A percentile compares a stretch with the other conserved stretches of the same genome.
Conservation (phyloP, 768 basidiomycete species). For the Mycena sanguinolenta region DNA sequence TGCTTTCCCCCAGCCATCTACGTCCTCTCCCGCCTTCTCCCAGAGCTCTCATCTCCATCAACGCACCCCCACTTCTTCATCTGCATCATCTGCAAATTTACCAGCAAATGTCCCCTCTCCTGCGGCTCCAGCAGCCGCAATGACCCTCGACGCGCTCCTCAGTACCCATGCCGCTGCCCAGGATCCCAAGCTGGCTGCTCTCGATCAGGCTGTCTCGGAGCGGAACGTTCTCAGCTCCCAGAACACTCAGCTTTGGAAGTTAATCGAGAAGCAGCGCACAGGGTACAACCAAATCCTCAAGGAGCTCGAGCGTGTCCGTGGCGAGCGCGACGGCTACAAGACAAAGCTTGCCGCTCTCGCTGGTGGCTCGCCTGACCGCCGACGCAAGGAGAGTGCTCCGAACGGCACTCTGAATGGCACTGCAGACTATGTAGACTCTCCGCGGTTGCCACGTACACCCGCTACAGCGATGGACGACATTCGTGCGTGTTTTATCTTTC, state of each 20-base stretch:
- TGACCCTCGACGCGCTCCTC: constrained; percentile 69
- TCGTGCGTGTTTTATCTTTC: constrained; percentile 23
- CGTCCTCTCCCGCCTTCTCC: constrained; percentile 47
- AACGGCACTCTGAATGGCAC: constrained; percentile 6
- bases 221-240: constrained; percentile 85
- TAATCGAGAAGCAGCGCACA: constrained; percentile 90
- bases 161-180: constrained; percentile 63
- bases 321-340: constrained; percentile 82
- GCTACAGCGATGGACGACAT: constrained; percentile 19
- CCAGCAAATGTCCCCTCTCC: constrained; percentile 37
- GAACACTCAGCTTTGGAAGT: constrained; percentile 94
- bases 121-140: constrained; percentile 48
- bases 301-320: constrained; percentile 87
- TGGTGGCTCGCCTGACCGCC: constrained; percentile 37
- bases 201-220: constrained; percentile 84
- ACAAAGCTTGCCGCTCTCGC: constrained; percentile 54
- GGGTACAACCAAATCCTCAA: constrained; percentile 86
- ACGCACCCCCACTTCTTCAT: constrained; percentile 44
- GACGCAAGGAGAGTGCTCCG: constrained; percentile 36
- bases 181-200: constrained; percentile 73
- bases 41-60: constrained; percentile 29
- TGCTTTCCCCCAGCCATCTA: constrained; percentile 2
- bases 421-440: background rate
- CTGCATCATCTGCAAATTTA: constrained; percentile 42
- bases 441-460: constrained; percentile 6